A percentile compares a stretch with the other conserved stretches of the same genome.
phyloP scores from a whole-genome alignment of 257 asterid species.

The Asclepias syriaca region DNA sequence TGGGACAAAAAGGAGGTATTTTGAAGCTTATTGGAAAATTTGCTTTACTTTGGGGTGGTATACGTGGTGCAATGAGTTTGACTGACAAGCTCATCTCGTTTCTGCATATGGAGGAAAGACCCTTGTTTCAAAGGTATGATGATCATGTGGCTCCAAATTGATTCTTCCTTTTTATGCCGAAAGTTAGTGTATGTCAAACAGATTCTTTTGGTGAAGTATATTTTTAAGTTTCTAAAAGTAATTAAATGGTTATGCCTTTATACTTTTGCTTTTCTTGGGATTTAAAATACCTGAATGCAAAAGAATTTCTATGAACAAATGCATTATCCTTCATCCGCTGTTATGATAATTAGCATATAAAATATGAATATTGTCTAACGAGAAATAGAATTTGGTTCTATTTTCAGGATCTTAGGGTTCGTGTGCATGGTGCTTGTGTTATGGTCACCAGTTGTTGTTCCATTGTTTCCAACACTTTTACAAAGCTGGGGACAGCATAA shows the following conservation, averaged over 20 bases:
- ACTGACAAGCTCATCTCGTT: conserved; percentile 77
- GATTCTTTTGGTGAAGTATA: neutral
- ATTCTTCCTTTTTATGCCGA: neutral
- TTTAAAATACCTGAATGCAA: neutral
- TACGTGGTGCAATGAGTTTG: conserved; percentile 96
- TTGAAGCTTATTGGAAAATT: conserved; percentile 69
- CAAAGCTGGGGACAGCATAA: conserved; percentile 69
- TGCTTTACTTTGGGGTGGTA: conserved; percentile 96
- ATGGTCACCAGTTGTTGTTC: conserved; percentile 87
- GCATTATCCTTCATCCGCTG: neutral
- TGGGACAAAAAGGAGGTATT: conserved; percentile 91
- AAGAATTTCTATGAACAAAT: neutral
- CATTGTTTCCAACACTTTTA: conserved; percentile 78
- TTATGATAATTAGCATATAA: neutral
- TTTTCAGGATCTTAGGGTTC: conserved; percentile 68
- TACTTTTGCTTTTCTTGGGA: neutral
- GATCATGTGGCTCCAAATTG: conserved; percentile 11
- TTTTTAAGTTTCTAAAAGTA: neutral
- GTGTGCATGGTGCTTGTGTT: conserved; percentile 79
- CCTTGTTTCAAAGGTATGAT: conserved; percentile 70
- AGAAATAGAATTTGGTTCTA: neutral
- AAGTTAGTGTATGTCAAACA: neutral
- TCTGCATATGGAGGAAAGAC: conserved; percentile 79
- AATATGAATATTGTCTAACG: neutral
- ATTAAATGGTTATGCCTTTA: neutral